Base-by-base conservation (phyloP, 768 basidiomycete genomes). In the Boletus rufocinnamomeus region DNA sequence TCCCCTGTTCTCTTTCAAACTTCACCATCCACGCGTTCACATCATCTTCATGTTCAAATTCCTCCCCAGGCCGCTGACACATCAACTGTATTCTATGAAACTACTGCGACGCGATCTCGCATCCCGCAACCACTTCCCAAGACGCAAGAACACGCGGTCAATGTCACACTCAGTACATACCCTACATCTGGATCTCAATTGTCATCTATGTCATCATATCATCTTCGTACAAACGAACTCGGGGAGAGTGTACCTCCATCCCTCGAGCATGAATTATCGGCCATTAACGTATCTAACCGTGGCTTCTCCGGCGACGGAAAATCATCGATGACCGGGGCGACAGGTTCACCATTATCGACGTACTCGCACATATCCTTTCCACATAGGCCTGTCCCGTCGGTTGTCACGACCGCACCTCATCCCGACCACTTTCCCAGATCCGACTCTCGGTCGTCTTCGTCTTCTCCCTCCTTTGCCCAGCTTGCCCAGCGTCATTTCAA, bases 71-170 rank as follows among this genome's bases (percentile, higher is more conserved):
- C 50, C 32, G 65, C 76, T 57, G 81, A 81, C 68, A 66, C 80
- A 64, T 75, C 80, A 62, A 85, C 82, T 82, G 84, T 88, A 81
- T 87, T 77, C 75, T 88, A 87, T 70, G 83, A 88, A 75, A 86
- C 85, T 30, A 77, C 72, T 32, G 70, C 72, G 63, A 66, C 80
- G 55, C 75, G 65, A 56, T 66, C 68, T 52, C 72, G 61, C 57
- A 54, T 68, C 43, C 41, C 66, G 23, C 71, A 63, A 47, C 56
- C 59, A 54, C 58, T 61, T 51, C 44, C 54, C 35, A 59, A 55
- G 52, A 50, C 48, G 14, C 68, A 64, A 57, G 64, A 66, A 54
- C 67, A 58, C 52, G 50, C 58, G 59, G 64, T 60, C 58, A 63
- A 68, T 66, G 66, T 63, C 44, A 54, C 61, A 59, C 52, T 63